Base-by-base conservation (phyloP, 192 early-diverging fungal genomes). In the Jimgerdemannia lactiflua region DNA sequence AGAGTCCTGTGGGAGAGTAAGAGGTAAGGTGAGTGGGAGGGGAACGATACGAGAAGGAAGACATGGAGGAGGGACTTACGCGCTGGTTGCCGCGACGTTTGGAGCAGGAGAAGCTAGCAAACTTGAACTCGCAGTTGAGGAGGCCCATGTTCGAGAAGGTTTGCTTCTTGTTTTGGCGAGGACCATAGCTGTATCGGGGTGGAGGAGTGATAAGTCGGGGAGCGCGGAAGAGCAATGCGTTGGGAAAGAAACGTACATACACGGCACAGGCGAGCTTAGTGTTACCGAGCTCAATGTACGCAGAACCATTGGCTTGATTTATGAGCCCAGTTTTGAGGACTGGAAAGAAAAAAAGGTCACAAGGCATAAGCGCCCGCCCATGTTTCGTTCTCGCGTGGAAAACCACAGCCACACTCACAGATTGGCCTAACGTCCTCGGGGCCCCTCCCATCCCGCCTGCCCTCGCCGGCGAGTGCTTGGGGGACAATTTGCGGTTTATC, bases 181-280 rank as follows among this genome's bases (percentile, higher is more conserved):
- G 93, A 42, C 93, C 92, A 78, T 93, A 93, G 18, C 92, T 94
- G 79, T 14, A 44, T 4, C 4, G 4, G 40, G 4, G 4, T 4
- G 4, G 70, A 19, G 42, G 42, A 41, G 8, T 71, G 9, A 41
- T 49, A 73, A 66, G 39, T 4, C 39, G 19, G 41, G 67, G 42
- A 18, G 41, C n/a, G 72, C 19, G 42, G 17, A 20, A 74, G 10
- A 17, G 39, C n/a, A 3, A 3, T n/a, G n/a, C n/a, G n/a, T n/a
- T n/a, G n/a, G n/a, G n/a, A 39, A 39, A 43, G n/a, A 77, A 41
- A 77, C 42, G 39, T 4, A 79, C 91, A 71, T 89, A 95, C 91
- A 95, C 94, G 67, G 89, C 91, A 80, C 93, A 94, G 3, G 90
- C 87, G 54, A 94, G 78, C 73, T 95, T 95, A 67, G 92, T 82